Conservation (phyloP, 2,329 filamentous ascomycete species). For the Aspergillus neotritici region DNA sequence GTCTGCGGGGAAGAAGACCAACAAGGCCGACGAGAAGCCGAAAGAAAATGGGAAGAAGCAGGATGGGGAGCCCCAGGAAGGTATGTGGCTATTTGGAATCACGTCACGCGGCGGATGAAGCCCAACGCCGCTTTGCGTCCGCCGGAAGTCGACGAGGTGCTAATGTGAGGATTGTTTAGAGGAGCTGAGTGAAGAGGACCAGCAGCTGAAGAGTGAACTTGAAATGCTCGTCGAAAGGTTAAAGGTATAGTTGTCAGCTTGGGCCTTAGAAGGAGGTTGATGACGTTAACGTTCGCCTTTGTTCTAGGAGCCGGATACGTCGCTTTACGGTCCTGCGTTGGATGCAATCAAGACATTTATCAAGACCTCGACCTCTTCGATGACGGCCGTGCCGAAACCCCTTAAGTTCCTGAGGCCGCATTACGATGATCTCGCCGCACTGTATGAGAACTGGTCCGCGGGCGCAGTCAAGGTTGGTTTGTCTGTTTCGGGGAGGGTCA, state of each 20-base stretch:
- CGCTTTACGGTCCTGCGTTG: slow-evolving; percentile 84
- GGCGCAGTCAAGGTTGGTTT: slow-evolving; percentile 71
- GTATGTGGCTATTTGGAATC: slow-evolving; percentile 35
- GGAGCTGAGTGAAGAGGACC: slow-evolving; percentile 95
- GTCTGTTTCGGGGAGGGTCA: neutral
- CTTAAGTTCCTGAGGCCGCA: slow-evolving; percentile 96
- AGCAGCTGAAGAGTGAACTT: slow-evolving; percentile 95
- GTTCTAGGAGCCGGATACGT: slow-evolving; percentile 71
- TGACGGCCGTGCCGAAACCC: slow-evolving; percentile 98
- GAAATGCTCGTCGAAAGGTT: slow-evolving; percentile 97
- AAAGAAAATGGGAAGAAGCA: slow-evolving; percentile 66
- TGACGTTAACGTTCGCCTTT: slow-evolving; percentile 23
- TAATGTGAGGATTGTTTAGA: slow-evolving; percentile 51
- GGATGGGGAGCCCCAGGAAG: slow-evolving; percentile 61
- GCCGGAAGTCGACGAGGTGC: slow-evolving; percentile 8
- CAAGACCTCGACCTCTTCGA: slow-evolving; percentile 98
- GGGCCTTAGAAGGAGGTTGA: slow-evolving; percentile 8
- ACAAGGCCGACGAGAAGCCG: slow-evolving; percentile 63
- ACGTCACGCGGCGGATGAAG: neutral
- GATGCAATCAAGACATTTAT: slow-evolving; percentile 98
- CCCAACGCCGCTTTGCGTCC: slow-evolving; percentile 2
- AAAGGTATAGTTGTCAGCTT: slow-evolving; percentile 54
- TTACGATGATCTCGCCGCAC: slow-evolving; percentile 79
- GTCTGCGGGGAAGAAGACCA: slow-evolving; percentile 46
- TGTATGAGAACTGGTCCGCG: slow-evolving; percentile 83